These are phyloP conservation scores for Magnusiomyces suaveolens DNA, from an alignment of 1,139 yeast genomes.

Conservation along the genomic window DNA sequence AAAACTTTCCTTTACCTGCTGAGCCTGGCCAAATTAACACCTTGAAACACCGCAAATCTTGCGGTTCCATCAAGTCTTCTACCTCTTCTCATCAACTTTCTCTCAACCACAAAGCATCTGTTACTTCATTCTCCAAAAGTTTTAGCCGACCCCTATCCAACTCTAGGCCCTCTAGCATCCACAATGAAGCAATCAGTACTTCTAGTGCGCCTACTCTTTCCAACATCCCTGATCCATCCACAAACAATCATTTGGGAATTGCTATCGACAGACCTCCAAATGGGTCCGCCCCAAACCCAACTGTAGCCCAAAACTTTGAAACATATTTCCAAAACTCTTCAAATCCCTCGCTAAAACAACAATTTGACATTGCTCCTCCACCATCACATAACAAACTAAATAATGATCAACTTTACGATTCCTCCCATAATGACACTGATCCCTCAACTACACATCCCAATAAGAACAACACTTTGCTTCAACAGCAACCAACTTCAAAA, in stretches of 20 bases:
- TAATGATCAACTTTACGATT: too few species aligned
- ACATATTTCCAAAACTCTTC: background rate
- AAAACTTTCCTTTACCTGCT: constrained; percentile 3
- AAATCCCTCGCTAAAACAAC: background rate
- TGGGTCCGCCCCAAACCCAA: background rate
- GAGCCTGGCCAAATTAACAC: constrained; percentile 2
- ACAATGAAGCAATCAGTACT: background rate
- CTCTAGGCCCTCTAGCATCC: background rate
- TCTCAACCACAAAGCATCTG: constrained; percentile 3
- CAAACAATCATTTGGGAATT: constrained; percentile 1
- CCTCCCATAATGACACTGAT: too few species aligned
- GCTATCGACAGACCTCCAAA: constrained; percentile 2
- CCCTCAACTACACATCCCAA: too few species aligned
- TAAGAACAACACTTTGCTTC: too few species aligned
- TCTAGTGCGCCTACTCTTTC: too few species aligned
- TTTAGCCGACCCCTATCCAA: constrained; percentile 3
- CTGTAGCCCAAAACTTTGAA: background rate
- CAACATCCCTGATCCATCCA: too few species aligned
- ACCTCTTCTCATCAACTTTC: constrained; percentile 2
- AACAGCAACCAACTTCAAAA: too few species aligned
- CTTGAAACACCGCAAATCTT: constrained; percentile 3
- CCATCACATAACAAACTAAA: background rate
- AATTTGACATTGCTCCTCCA: background rate
- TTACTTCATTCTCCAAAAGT: constrained; percentile 4
- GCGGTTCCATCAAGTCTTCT: background rate